A percentile compares a stretch with the other conserved stretches of the same genome.
phyloP scores from a whole-genome alignment of 345 rosid genomes.

The Pugionium cornutum region DNA sequence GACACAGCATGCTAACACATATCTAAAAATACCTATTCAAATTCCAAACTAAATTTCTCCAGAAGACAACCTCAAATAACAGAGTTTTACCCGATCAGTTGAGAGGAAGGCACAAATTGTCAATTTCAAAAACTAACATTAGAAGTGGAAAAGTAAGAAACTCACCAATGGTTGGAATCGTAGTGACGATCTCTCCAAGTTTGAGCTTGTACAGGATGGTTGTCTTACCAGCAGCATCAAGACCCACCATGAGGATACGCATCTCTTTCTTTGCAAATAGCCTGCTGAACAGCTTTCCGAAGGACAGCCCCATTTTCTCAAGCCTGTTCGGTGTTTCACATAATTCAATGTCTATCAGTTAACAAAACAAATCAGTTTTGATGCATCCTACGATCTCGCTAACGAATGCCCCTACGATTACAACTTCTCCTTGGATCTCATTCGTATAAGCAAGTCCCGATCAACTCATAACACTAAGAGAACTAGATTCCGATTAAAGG shows the following conservation, averaged over 20 bases:
- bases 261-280: constrained; percentile 56
- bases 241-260: constrained; percentile 48
- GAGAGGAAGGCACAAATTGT: not conserved
- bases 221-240: constrained; percentile 59
- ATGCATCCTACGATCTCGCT: not conserved
- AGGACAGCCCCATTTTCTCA: constrained; percentile 61
- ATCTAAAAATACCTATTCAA: not conserved
- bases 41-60: not conserved
- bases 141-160: not conserved
- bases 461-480: constrained; percentile 11
- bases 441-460: not conserved
- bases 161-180: constrained; percentile 75
- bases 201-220: constrained; percentile 72
- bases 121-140: not conserved
- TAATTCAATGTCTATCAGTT: no score
- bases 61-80: not conserved
- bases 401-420: not conserved
- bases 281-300: constrained; percentile 63
- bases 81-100: not conserved
- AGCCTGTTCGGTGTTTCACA: constrained; percentile 22
- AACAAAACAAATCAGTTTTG: no score
- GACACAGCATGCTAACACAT: not conserved
- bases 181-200: constrained; percentile 73
- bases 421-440: constrained; percentile 15
- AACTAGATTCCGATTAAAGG: constrained; percentile 22